Conservation (phyloP, 352 stramenopile genomes). For the Globisporangium apiculatum region DNA sequence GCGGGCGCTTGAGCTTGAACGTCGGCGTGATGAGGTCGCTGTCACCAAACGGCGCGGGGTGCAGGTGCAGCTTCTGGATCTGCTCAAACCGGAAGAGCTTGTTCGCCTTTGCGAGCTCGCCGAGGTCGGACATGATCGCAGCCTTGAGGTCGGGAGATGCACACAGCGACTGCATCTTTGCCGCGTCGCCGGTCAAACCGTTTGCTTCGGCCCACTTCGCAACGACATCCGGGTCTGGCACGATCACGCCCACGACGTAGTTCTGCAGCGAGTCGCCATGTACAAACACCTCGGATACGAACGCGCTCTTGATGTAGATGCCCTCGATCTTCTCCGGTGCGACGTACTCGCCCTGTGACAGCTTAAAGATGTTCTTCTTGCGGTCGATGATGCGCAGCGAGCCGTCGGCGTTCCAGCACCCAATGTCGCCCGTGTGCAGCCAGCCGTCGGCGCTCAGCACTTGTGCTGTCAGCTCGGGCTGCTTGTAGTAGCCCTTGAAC, state of each 20-base stretch:
- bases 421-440: conserved; percentile 97
- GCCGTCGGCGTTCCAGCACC: conserved; percentile 89
- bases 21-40: conserved; percentile 94
- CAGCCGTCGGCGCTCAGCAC: conserved; percentile 90
- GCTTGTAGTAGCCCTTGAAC: conserved; percentile 93
- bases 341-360: conserved; percentile 94
- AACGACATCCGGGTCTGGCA: conserved; percentile 89
- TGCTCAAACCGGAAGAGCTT: conserved; percentile 91
- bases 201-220: conserved; percentile 64
- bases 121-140: conserved; percentile 76
- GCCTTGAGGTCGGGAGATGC: conserved; percentile 21
- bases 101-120: conserved; percentile 43
- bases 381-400: conserved; percentile 88
- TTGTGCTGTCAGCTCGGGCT: conserved; percentile 87
- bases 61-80: conserved; percentile 83
- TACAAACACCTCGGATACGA: conserved; percentile 93
- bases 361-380: conserved; percentile 94
- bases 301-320: conserved; percentile 85
- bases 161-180: conserved; percentile 8
- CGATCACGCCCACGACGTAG: conserved; percentile 90
- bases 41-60: conserved; percentile 84
- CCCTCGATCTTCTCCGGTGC: conserved; percentile 96
- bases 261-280: conserved; percentile 94
- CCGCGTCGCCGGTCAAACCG: conserved; percentile 22
- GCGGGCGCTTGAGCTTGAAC: conserved; percentile 93